Evolutionary conservation across 768 basidiomycete species (phyloP), one percentile per base, ranked within the genome.

Genomic region (Xerocomus brunneocitrinus): DNA sequence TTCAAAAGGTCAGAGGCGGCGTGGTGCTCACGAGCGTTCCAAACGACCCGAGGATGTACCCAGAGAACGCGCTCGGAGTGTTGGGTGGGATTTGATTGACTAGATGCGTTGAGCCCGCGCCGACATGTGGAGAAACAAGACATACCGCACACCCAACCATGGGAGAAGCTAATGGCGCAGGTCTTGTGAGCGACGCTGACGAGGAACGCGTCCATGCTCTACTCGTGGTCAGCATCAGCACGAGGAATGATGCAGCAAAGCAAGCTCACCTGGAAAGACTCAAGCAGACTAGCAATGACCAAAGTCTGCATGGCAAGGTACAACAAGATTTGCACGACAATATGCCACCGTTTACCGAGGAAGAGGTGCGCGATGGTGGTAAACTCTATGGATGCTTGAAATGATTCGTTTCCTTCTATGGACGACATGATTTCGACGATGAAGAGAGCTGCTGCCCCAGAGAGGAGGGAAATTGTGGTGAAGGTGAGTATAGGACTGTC

Each of bases 351-450:
- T 44, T 58, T 64, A 6, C 63, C 63, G 28, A 64, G 47, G 40
- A 65, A 65, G 52, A 64, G 60, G 43, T 64, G 55, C 7, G 63
- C 63, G 16, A 64, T 60, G 3, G 63, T 64, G 9, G 63, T 64
- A 49, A 65, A 64, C 38, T 64, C 63, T 38, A 64, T 50, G n/a
- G 63, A 57, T 1, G 63, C 63, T 30, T 64, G 50, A 9, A 62
- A 64, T 0, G 8, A 12, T 46, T 65, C 63, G 14, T 64, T 64
- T 38, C 63, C 63, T 50, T 65, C 60, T 52, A 64, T 64, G 35
- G 62, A 63, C 4, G 62, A 61, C 62, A 63, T 63, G 8, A n/a
- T 35, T 51, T 64, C 63, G 38, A 62, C 50, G 27, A 64, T 10
- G 34, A 64, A 57, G 3, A 65, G 53, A 1, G 56, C 58, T 0